Base-by-base conservation (phyloP, 2,329 filamentous ascomycete genomes). In the Curvularia lunata region DNA sequence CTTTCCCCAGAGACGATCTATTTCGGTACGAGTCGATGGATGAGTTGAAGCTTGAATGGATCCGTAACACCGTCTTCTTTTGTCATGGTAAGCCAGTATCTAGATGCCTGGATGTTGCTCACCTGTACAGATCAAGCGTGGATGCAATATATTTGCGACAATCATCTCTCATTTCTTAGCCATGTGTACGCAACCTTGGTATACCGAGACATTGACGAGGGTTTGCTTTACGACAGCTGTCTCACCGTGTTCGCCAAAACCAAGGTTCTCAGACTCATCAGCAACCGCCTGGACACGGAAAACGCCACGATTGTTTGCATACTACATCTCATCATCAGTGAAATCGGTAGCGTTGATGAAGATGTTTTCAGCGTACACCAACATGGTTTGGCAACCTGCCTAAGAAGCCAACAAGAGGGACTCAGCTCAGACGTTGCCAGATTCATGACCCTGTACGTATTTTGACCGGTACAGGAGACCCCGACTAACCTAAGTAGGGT, bases 241-340 rank as follows among this genome's bases (percentile, higher is more conserved):
- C 65, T 73, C 30, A 76, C 72, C 7, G 66, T 74, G 32, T 69
- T 67, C 53, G 72, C 68, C n/a, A 74, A 74, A 46, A 71, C 71
- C 2, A 70, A 67, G 50, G 54, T 73, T 5, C 52, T 76, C 16
- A 58, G 66, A 6, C 61, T 66, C 23, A 67, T 76, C 16, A 68
- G 66, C 9, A 64, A 69, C n/a, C 66, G 63, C 19, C 57, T 75
- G 10, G 58, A 64, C 23, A 68, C 64, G 9, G 71, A 72, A 38
- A 69, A 75, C 42, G 67, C 66, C 16, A 74, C 67, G 1, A 70
- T 74, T 19, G 43, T 75, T 18, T 72, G 70, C 52, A 75, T 75
- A 40, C 43, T 73, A 8, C 59, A 75, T 51, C 66, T 76, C 18
- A 66, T 76, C 2, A 54, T 72, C 21, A 74, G 73, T 51, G 72